Evolutionary conservation across 1,284 basidiomycete genomes (phyloP).

Genomic region (Cryptococcus sp.): DNA sequence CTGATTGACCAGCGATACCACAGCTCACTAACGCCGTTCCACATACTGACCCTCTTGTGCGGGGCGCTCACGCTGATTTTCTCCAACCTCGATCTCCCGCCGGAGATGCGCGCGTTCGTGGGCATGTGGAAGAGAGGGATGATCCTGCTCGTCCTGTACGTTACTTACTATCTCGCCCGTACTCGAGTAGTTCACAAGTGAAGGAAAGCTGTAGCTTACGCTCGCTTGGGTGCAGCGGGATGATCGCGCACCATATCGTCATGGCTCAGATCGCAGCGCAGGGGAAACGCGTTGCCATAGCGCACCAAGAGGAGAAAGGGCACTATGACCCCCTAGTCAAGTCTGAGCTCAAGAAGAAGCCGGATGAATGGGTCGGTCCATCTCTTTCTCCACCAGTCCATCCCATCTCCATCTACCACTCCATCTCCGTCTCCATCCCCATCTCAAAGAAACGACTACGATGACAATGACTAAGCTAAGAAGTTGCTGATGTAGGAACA

Average conservation of each 20-base stretch:
- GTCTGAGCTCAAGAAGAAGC: conserved; percentile 18
- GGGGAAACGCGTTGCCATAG: conserved; percentile 4
- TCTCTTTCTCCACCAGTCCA: neutral
- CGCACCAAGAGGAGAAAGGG: conserved; percentile 5
- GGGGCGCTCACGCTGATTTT: conserved; percentile 25
- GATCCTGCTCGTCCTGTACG: conserved; percentile 32
- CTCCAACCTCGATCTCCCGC: conserved; percentile 27
- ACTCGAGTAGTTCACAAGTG: no score
- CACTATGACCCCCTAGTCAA: conserved; percentile 19
- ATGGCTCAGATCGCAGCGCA: conserved; percentile 6
- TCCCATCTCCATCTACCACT: no score
- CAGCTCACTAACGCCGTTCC: conserved; percentile 38
- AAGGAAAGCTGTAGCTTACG: neutral
- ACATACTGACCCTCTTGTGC: conserved; percentile 31
- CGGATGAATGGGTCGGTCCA: conserved; percentile 33
- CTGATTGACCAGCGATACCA: neutral
- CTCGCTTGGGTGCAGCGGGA: conserved; percentile 1
- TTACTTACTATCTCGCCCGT: neutral
- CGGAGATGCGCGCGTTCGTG: conserved; percentile 13
- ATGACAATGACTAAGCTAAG: neutral
- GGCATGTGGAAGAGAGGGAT: conserved; percentile 28
- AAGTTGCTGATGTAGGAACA: conserved; percentile 17
- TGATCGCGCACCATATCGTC: conserved; percentile 25
- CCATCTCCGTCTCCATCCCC: neutral
- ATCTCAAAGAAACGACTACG: neutral